These are phyloP conservation scores for Truncatella angustata DNA, from an alignment of 2,329 filamentous ascomycete genomes.

Conservation along the genomic window DNA sequence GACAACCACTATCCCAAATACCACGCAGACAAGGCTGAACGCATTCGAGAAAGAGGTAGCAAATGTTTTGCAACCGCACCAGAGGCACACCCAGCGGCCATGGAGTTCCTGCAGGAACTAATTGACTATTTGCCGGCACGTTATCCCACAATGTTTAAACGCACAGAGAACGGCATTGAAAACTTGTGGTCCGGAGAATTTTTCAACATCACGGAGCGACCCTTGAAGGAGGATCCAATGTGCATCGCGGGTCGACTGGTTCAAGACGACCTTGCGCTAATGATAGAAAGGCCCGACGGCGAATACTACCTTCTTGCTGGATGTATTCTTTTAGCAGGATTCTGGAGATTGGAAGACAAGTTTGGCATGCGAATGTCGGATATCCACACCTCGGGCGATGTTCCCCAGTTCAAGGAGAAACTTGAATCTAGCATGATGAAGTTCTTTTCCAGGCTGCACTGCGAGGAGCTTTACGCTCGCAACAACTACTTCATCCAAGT, in stretches of 20 bases:
- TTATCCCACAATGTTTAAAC: slow-evolving; percentile 69
- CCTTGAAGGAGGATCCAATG: slow-evolving; percentile 76
- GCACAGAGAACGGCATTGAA: slow-evolving; percentile 62
- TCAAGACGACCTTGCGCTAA: slow-evolving; percentile 81
- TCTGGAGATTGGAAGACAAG: slow-evolving; percentile 82
- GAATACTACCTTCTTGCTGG: slow-evolving; percentile 81
- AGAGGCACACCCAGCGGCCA: slow-evolving; percentile 67
- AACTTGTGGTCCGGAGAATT: slow-evolving; percentile 71
- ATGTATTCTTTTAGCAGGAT: slow-evolving; percentile 72
- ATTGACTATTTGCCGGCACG: slow-evolving; percentile 68
- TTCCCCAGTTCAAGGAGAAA: slow-evolving; percentile 41
- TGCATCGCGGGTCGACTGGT: slow-evolving; percentile 67
- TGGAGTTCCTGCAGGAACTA: slow-evolving; percentile 76
- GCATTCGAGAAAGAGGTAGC: slow-evolving; percentile 63
- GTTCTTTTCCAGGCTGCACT: slow-evolving; percentile 72
- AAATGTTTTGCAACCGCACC: slow-evolving; percentile 70
- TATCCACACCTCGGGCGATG: slow-evolving; percentile 76
- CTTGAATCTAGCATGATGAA: slow-evolving; percentile 34
- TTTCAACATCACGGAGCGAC: slow-evolving; percentile 65
- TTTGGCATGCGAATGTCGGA: slow-evolving; percentile 75
- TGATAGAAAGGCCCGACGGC: slow-evolving; percentile 74
- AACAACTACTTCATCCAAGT: slow-evolving; percentile 92
- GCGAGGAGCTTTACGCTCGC: slow-evolving; percentile 60
- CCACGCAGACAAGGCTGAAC: slow-evolving; percentile 67
- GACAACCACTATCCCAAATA: slow-evolving; percentile 75